Conservation (phyloP, 169 alveolate species). For the Babesia bigemina region DNA sequence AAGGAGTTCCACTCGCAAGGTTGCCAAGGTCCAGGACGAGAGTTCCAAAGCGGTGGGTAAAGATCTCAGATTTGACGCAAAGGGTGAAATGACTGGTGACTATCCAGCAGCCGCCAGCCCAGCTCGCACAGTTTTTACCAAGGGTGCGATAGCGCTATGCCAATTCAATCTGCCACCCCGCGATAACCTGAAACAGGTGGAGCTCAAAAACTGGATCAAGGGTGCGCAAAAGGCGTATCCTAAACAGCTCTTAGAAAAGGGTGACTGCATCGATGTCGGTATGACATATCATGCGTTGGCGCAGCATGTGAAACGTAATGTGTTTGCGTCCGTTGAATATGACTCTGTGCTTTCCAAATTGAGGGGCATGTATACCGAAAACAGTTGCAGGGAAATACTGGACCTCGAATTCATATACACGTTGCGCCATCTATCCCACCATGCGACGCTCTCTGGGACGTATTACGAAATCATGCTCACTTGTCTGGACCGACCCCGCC, state of each 20-base stretch:
- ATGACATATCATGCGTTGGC: neutral
- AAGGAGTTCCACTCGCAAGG: neutral
- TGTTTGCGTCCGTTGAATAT: neutral
- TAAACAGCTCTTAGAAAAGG: slow-evolving; percentile 16
- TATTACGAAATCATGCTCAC: slow-evolving; percentile 14
- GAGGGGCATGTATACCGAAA: neutral
- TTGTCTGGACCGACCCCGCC: slow-evolving; percentile 6
- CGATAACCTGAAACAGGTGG: neutral
- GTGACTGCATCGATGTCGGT: neutral
- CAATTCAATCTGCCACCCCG: neutral
- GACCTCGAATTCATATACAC: slow-evolving; percentile 13
- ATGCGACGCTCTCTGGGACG: neutral
- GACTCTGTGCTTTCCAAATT: neutral
- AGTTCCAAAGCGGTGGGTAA: neutral
- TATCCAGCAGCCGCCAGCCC: no score
- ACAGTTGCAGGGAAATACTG: neutral
- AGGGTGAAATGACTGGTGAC: neutral
- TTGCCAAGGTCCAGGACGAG: neutral
- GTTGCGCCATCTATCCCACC: slow-evolving; percentile 11
- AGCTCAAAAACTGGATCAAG: slow-evolving; percentile 2
- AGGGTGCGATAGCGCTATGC: no score
- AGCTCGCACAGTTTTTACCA: no score
- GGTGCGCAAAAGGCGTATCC: slow-evolving; percentile 13
- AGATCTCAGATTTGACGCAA: neutral
- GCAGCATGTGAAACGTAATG: neutral